A percentile compares a stretch with the other conserved stretches of the same genome.
These are phyloP conservation scores for Periconia sp. DNA, from an alignment of 2,329 filamentous ascomycete species.

Conservation along the genomic window DNA sequence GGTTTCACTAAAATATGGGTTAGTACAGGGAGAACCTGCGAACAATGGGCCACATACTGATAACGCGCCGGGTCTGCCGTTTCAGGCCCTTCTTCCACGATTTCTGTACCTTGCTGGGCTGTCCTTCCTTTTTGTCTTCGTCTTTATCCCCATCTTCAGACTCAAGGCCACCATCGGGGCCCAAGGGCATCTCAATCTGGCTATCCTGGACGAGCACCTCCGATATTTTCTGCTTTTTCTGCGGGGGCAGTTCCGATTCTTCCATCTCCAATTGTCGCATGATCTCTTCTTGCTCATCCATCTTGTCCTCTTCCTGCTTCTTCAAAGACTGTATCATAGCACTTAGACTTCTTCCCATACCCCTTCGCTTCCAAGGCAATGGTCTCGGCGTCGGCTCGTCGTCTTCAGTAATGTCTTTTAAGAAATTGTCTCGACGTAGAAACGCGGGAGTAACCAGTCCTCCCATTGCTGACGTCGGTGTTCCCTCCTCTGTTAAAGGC, in stretches of 20 bases:
- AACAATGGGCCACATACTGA: slow-evolving; percentile 44
- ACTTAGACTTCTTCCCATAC: slow-evolving; percentile 69
- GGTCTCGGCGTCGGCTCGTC: slow-evolving; percentile 35
- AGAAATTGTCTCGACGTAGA: slow-evolving; percentile 56
- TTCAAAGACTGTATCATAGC: slow-evolving; percentile 71
- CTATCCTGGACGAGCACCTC: slow-evolving; percentile 47
- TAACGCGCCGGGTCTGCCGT: slow-evolving; percentile 70
- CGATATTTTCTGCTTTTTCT: slow-evolving; percentile 28
- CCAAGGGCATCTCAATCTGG: slow-evolving; percentile 48
- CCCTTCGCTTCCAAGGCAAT: slow-evolving; percentile 47
- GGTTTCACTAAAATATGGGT: slow-evolving; percentile 41
- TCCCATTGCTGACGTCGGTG: slow-evolving; percentile 35
- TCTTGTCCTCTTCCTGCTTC: slow-evolving; percentile 53
- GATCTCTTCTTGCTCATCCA: slow-evolving; percentile 74
- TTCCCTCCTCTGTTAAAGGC: slow-evolving; percentile 44
- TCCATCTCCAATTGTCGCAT: slow-evolving; percentile 69
- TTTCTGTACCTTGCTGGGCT: slow-evolving; percentile 61
- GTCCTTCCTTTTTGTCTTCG: slow-evolving; percentile 43
- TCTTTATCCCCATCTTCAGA: slow-evolving; percentile 60
- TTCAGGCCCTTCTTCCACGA: slow-evolving; percentile 81
- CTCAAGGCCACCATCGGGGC: slow-evolving; percentile 45
- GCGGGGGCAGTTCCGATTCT: slow-evolving; percentile 26
- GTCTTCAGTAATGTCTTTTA: slow-evolving; percentile 61
- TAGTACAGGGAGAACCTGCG: slow-evolving; percentile 13
- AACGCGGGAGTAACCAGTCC: slow-evolving; percentile 72